Conservation (phyloP, 257 asterid genomes). For the Salvia miltiorrhiza region DNA sequence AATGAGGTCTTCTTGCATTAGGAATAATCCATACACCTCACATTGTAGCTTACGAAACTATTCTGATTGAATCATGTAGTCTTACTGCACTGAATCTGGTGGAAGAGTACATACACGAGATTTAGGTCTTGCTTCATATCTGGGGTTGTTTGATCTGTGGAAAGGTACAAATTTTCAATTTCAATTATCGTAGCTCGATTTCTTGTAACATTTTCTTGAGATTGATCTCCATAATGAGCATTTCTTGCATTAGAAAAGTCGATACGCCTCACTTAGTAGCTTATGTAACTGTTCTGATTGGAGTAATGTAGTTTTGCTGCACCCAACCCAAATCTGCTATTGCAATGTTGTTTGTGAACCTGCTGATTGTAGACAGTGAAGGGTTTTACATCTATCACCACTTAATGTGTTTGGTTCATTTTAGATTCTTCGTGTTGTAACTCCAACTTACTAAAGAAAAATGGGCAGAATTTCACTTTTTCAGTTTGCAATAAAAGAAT, state of each 20-base stretch:
- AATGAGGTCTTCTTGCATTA: not conserved
- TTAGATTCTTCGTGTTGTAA: not conserved
- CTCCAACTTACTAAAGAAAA: not conserved
- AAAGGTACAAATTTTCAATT: not conserved
- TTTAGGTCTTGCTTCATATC: not conserved
- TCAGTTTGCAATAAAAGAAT: conserved; percentile 1
- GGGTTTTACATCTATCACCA: not conserved
- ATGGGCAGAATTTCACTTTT: not conserved
- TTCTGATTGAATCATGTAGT: conserved; percentile 17
- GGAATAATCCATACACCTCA: conserved; percentile 7
- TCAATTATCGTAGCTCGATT: not conserved
- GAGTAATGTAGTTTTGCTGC: no score
- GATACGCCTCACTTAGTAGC: conserved; percentile 18
- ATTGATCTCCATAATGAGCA: conserved; percentile 12
- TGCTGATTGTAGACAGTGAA: not conserved
- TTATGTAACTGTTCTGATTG: no score
- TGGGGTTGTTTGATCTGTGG: not conserved
- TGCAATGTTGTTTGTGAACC: conserved; percentile 1
- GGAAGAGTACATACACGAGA: no score
- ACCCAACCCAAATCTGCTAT: no score
- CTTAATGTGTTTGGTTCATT: no score
- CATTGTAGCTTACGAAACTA: conserved; percentile 19
- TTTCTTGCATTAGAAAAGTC: conserved; percentile 19
- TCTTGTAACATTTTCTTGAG: not conserved
- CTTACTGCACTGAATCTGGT: no score